These are phyloP conservation scores for Cryphonectria carpinicola DNA, from an alignment of 2,329 filamentous ascomycete genomes.

Conservation along the genomic window DNA sequence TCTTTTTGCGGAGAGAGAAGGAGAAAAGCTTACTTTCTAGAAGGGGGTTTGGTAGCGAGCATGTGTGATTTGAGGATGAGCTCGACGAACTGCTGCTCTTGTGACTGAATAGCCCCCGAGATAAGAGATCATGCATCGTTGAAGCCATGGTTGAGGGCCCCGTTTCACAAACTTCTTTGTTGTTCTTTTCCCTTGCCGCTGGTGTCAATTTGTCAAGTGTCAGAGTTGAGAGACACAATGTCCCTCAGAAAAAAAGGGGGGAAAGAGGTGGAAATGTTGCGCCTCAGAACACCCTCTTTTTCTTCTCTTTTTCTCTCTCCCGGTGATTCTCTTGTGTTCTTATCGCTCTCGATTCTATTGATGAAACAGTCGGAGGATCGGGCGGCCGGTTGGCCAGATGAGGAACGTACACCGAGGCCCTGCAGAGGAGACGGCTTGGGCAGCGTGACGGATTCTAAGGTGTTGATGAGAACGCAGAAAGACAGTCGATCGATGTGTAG, in stretches of 20 bases:
- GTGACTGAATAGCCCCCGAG: constrained; percentile 12
- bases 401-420: neutral
- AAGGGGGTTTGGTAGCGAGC: constrained; percentile 12
- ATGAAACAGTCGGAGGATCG: neutral
- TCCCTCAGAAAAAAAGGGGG: neutral
- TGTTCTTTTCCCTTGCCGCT: neutral
- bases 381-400: neutral
- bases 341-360: neutral
- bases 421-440: neutral
- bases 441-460: neutral
- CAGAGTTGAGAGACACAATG: neutral
- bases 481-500: neutral
- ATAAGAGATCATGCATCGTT: constrained; percentile 1
- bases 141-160: constrained; percentile 1
- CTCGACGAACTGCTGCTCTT: constrained; percentile 12
- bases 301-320: too few relatives aligned
- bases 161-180: neutral
- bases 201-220: too few relatives aligned
- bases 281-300: neutral
- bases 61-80: constrained; percentile 17
- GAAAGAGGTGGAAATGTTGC: too few relatives aligned
- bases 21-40: constrained; percentile 13
- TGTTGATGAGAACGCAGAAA: neutral
- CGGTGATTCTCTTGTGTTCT: neutral
- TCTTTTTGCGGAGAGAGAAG: neutral